Base-by-base conservation (phyloP, 331 rosid species). In the Malus hybrid region DNA sequence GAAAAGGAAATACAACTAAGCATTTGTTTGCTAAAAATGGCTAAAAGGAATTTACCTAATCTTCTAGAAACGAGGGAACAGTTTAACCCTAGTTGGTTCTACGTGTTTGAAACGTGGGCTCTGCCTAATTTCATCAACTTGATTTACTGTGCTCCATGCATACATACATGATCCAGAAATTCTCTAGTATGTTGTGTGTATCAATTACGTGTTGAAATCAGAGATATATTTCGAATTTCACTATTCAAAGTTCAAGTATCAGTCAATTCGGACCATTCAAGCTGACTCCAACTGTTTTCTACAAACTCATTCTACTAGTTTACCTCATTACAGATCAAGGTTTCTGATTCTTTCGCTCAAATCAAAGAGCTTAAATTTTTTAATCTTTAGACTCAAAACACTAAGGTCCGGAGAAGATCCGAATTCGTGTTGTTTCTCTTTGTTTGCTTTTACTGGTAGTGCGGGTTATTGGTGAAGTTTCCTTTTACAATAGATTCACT, bases 221-320 rank as follows among this genome's bases (percentile, higher is more conserved):
- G 0, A 3, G 46, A 39, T 39, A 39, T 9, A 36, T 36, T 36
- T 36, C 0, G 4, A 8, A 36, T 36, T 0, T 36, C 12, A 36
- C 1, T 36, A 36, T 36, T 36, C 4, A 3, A 1, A 36, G 12
- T 36, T 9, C 12, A 36, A 36, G 0, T 1, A 36, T 0, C 0
- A 9, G 12, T 36, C 0, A 36, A 36, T 36, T 36, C 11, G 12
- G 44, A 36, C 44, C 11, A 36, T 36, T 36, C 44, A 36, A 36
- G 0, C 4, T 0, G 44, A 36, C 0, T 36, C 0, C 42, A 7
- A 36, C 4, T 0, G 0, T 9, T 1, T 0, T 36, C 44, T 36
- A 36, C 44, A 0, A 36, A 36, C 12, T 36, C 12, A 36, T 36
- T 36, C 1, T 8, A 1, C 44, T 36, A 36, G 44, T 36, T 1